Evolutionary conservation across 257 asterid species (phyloP), one percentile per base, ranked within the genome.

Genomic region (Gentiana straminea): DNA sequence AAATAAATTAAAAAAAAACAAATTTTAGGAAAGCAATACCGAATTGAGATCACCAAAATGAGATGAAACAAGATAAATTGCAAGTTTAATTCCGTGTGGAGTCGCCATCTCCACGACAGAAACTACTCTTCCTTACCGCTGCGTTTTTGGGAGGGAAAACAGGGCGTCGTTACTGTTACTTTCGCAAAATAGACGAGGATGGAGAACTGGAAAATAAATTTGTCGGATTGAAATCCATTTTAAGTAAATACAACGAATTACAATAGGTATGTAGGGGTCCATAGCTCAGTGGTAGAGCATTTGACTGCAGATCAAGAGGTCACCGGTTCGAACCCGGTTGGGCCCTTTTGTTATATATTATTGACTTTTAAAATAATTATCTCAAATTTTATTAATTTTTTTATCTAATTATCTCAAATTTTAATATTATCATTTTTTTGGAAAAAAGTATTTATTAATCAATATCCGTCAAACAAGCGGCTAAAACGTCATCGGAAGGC

Each of bases 1-100:
- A 32, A 50, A 54, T 50, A 4, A 43, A 35, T 36, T 5, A 4
- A 48, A 55, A 36, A 13, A 11, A 54, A 3, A 15, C 13, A 12
- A 24, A 24, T 24, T 24, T 24, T 24, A 24, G 24, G 24, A 24
- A 24, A 24, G 44, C 7, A 53, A 56, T 72, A 87, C 96, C 13
- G 89, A 72, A 70, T 86, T 81, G 0, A 70, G 75, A 43, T 77
- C 90, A 35, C 95, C 97, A 64, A 80, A 83, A 65, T 64, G 80
- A 45, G 84, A 59, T 13, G 93, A 78, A 62, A 89, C 64, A 39
- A 84, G 49, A 65, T 83, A 69, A 37, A 64, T 70, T 32, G 97
- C 94, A 3, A 89, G 86, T 58, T 72, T 71, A 70, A 83, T 70
- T 59, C 88, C 94, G 70, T 84, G 72, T 44, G 70, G 76, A 64